phyloP scores from a whole-genome alignment of 2,329 filamentous ascomycete species.

The Neofusicoccum umdonicola region DNA sequence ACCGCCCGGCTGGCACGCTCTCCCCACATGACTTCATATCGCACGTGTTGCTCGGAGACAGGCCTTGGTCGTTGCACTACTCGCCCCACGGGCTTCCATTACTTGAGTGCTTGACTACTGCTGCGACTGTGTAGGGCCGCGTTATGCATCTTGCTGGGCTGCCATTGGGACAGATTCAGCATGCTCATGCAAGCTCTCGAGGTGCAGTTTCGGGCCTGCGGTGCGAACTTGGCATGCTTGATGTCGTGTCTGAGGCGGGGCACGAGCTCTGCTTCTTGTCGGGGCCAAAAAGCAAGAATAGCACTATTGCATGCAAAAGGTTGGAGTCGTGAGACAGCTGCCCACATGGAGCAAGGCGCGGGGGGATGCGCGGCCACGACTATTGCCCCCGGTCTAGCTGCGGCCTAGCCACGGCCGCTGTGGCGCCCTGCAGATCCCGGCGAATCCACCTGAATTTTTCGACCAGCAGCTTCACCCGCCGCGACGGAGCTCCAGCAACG shows the following conservation, averaged over 20 bases:
- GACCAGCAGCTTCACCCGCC: conserved; percentile 1
- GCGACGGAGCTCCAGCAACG: conserved; percentile 4
- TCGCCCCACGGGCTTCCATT: neutral
- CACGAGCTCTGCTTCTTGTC: neutral
- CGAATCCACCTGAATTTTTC: conserved; percentile 16
- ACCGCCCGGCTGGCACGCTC: neutral
- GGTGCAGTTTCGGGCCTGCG: neutral
- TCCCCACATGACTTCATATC: neutral
- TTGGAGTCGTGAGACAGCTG: neutral
- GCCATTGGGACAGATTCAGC: neutral
- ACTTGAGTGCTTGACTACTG: neutral
- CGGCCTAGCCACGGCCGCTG: neutral
- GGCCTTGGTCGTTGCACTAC: neutral
- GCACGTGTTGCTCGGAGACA: neutral
- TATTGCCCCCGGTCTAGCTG: conserved; percentile 6
- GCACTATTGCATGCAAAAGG: neutral
- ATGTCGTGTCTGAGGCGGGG: neutral
- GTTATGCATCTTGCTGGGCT: neutral
- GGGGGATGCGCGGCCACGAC: neutral
- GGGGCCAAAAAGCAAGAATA: neutral
- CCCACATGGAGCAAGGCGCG: neutral
- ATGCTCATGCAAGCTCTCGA: neutral
- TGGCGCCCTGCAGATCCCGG: conserved; percentile 10
- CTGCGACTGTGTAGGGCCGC: neutral
- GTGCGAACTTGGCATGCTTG: neutral